A percentile compares a stretch with the other conserved stretches of the same genome.
phyloP scores from a whole-genome alignment of 805 yeast species.

The Kregervanrija pseudodelftensis region DNA sequence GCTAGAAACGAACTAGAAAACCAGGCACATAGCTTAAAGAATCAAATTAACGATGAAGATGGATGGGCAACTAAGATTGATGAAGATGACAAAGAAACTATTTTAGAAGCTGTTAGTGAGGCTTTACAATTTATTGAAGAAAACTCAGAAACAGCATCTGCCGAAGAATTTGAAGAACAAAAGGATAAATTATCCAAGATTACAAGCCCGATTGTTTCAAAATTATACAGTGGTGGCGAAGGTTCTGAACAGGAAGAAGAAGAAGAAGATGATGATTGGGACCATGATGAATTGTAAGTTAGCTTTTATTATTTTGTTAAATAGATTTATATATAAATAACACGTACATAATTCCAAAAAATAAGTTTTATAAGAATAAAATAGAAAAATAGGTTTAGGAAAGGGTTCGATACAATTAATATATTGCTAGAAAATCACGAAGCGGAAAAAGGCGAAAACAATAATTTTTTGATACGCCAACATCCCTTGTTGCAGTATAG shows the following conservation, averaged over 20 bases:
- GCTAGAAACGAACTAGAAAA: constrained; percentile 84
- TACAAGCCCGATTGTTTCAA: constrained; percentile 89
- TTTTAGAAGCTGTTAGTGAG: constrained; percentile 82
- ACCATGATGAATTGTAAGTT: constrained; percentile 59
- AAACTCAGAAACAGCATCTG: constrained; percentile 71
- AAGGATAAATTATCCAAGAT: constrained; percentile 71
- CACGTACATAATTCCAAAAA: too few species aligned
- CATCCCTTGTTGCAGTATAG: too few species aligned
- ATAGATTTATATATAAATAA: too few species aligned
- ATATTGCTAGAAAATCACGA: too few species aligned
- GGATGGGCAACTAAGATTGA: constrained; percentile 73
- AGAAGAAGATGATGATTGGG: constrained; percentile 50
- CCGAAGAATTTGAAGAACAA: constrained; percentile 92
- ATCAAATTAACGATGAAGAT: constrained; percentile 43
- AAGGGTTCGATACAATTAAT: too few species aligned
- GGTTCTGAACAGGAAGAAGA: constrained; percentile 46
- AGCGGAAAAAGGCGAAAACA: too few species aligned
- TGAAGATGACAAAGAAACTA: constrained; percentile 86
- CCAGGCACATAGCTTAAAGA: constrained; percentile 77
- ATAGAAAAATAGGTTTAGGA: too few species aligned
- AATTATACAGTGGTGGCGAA: constrained; percentile 43
- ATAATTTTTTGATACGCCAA: too few species aligned
- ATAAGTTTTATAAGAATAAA: too few species aligned
- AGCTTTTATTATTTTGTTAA: too few species aligned
- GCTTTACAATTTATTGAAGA: constrained; percentile 63